A percentile compares a stretch with the other conserved stretches of the same genome.
Evolutionary conservation across 2,329 filamentous ascomycete species (phyloP).

Genomic region (Malbranchea zuffiana): DNA sequence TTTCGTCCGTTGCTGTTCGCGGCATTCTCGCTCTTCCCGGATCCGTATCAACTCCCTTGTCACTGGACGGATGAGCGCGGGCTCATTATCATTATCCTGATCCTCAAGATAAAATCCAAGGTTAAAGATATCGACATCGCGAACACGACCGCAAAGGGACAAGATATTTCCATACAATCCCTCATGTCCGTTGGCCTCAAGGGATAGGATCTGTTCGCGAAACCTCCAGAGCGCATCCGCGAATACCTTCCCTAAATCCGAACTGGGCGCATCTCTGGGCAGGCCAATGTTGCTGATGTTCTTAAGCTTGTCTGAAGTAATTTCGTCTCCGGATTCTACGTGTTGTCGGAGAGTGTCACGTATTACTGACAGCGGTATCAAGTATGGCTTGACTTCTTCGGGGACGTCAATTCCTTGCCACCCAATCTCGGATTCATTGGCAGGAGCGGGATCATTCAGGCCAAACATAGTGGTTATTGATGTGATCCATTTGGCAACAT

Average conservation of each 20-base stretch:
- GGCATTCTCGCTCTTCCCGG: conserved; percentile 41
- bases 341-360: conserved; percentile 48
- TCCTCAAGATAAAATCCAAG: conserved; percentile 84
- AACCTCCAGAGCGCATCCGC: conserved; percentile 37
- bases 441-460: conserved; percentile 40
- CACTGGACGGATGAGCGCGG: conserved; percentile 61
- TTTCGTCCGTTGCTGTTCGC: conserved; percentile 40
- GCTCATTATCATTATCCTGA: conserved; percentile 48
- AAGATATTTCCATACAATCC: conserved; percentile 61
- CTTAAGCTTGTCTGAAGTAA: conserved; percentile 29
- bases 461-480: conserved; percentile 75
- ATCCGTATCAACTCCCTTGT: conserved; percentile 46
- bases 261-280: conserved; percentile 14
- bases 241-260: conserved; percentile 33
- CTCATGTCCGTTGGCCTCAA: conserved; percentile 34
- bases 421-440: conserved; percentile 40
- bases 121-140: conserved; percentile 70
- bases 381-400: conserved; percentile 46
- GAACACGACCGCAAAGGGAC: conserved; percentile 64
- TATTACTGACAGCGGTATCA: conserved; percentile 49
- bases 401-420: conserved; percentile 58
- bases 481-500: conserved; percentile 66
- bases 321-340: conserved; percentile 41
- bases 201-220: conserved; percentile 33
- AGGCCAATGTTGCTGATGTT: conserved; percentile 26